A percentile compares a stretch with the other conserved stretches of the same genome.
phyloP scores from a whole-genome alignment of 768 basidiomycete genomes.

The Tylopilus sp. region DNA sequence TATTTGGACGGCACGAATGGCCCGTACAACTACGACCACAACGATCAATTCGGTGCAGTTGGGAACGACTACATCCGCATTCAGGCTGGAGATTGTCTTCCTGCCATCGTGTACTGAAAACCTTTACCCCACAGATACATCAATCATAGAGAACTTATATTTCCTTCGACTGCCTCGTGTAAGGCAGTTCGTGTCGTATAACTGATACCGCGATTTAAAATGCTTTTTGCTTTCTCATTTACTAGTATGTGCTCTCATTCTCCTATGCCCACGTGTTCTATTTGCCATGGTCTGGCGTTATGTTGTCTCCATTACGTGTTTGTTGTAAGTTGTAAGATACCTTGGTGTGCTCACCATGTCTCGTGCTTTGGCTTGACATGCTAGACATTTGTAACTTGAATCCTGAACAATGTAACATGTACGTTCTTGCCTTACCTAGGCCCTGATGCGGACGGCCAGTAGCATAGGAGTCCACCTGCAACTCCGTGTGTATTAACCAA shows the following conservation, averaged over 20 bases:
- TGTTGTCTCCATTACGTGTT: background rate
- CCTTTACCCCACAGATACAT: background rate
- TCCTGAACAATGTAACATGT: background rate
- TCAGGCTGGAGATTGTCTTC: constrained; percentile 14
- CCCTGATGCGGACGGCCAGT: too few species aligned
- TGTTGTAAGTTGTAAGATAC: constrained; percentile 5
- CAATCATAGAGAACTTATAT: constrained; percentile 1
- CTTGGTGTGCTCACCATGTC: background rate
- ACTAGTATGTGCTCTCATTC: constrained; percentile 1
- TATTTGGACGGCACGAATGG: constrained; percentile 4
- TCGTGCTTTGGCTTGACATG: background rate
- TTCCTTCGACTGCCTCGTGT: background rate
- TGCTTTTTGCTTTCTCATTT: background rate
- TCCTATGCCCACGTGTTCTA: background rate
- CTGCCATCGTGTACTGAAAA: constrained; percentile 20
- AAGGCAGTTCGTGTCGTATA: background rate
- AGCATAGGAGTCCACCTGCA: too few species aligned
- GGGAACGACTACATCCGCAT: constrained; percentile 16
- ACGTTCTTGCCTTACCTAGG: too few species aligned
- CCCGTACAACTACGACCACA: constrained; percentile 9
- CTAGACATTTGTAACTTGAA: background rate
- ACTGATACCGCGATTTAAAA: constrained; percentile 1
- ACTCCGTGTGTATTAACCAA: too few species aligned
- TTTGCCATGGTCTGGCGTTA: background rate
- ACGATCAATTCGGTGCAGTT: constrained; percentile 8